Base-by-base conservation (phyloP, 305 asterid species). In the Solanum hybrid region DNA sequence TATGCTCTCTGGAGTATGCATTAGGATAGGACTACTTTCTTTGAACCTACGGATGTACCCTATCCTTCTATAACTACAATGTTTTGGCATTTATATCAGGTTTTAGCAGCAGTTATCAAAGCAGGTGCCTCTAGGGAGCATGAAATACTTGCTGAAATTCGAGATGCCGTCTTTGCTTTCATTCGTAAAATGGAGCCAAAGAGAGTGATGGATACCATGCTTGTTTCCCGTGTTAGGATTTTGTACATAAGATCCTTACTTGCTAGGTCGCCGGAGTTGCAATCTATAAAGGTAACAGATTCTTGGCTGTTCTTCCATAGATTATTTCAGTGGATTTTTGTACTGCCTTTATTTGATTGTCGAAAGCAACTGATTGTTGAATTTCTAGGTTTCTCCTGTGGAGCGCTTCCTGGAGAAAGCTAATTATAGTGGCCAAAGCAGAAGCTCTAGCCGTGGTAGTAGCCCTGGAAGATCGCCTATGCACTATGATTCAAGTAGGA, bases 71-170 rank as follows among this genome's bases (percentile, higher is more conserved):
- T 85, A 56, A 85, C 76, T 85, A 29, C 76, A 56, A 85, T 9
- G 42, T 31, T 29, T 71, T 91, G 75, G 88, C 69, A 36, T 88
- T 86, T 91, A 90, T 79, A 56, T 90, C 93, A 98, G 99, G 99
- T 98, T 93, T 92, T 98, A 93, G 99, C 99, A 91, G 99, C 99
- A 81, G 99, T 98, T 82, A 97, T 98, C 87, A 98, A 98, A 93
- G 99, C 99, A 79, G 99, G 99, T 91, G 99, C 99, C 91, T 96
- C 99, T 37, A 94, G 99, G 92, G 99, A 98, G 94, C 99, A 96
- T 90, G 99, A 98, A 92, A 98, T 98, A 92, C 99, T 98, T 90
- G 99, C 99, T 90, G 99, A 98, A 94, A 98, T 98, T 87, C 94
- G 99, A 91, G 99, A 98, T 94, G 95, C 99, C 85, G 99, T 97